These are phyloP conservation scores for Microbotryum intermedium DNA, from an alignment of 1,284 basidiomycete species.

Conservation along the genomic window DNA sequence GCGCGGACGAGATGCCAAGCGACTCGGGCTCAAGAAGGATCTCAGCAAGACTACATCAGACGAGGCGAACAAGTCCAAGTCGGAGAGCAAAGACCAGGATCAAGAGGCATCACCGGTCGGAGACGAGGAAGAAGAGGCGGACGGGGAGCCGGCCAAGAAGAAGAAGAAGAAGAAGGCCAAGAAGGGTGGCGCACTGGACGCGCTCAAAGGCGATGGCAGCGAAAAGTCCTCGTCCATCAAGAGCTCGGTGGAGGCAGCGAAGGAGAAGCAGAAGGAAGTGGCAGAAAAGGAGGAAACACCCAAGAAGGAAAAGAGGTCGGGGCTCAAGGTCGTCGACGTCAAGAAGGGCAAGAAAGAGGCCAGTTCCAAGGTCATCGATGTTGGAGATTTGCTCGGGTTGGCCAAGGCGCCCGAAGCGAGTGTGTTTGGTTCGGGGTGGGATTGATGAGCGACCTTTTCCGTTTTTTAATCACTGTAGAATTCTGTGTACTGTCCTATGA, in stretches of 20 bases:
- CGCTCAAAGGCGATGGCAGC: conserved; percentile 5
- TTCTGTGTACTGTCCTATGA: no score
- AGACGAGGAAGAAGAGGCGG: conserved; percentile 1
- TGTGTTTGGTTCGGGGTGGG: conserved; percentile 17
- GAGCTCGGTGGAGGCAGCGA: not conserved
- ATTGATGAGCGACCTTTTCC: not conserved
- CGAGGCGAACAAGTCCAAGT: not conserved
- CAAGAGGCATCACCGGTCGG: not conserved
- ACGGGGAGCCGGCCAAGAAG: conserved; percentile 1
- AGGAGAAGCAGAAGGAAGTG: conserved; percentile 11
- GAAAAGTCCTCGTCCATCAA: not conserved
- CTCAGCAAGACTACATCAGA: not conserved
- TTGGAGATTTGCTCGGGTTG: conserved; percentile 19
- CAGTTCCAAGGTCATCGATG: conserved; percentile 3
- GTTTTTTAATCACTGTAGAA: no score
- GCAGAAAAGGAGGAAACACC: conserved; percentile 3
- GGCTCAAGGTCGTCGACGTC: conserved; percentile 1
- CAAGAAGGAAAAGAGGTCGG: conserved; percentile 12
- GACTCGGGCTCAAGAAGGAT: not conserved
- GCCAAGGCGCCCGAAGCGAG: not conserved
- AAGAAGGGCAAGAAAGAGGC: not conserved
- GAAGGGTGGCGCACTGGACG: conserved; percentile 14
- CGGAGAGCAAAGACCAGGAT: not conserved
- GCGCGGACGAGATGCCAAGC: not conserved
- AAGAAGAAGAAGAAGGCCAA: conserved; percentile 8